These are phyloP conservation scores for Tetracentron sinense DNA, from an alignment of 164 flowering plant species.

Conservation along the genomic window DNA sequence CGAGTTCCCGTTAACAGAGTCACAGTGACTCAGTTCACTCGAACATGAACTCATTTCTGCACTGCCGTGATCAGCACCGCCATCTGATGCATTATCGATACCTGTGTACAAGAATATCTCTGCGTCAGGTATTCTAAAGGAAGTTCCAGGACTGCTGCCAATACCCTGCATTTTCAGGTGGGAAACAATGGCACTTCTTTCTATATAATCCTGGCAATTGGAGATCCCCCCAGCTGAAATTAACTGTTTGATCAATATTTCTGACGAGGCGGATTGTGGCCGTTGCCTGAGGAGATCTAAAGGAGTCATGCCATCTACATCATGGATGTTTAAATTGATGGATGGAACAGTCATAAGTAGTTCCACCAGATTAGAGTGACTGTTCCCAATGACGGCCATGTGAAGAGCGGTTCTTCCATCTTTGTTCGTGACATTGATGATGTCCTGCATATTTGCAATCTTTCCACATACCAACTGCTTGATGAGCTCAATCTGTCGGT, in stretches of 20 bases:
- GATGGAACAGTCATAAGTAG: slow-evolving; percentile 58
- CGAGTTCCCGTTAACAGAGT: slow-evolving; percentile 17
- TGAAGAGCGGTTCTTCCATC: slow-evolving; percentile 89
- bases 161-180: slow-evolving; percentile 57
- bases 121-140: slow-evolving; percentile 75
- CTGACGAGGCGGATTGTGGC: slow-evolving; percentile 66
- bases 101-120: slow-evolving; percentile 67
- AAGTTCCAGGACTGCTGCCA: slow-evolving; percentile 82
- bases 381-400: slow-evolving; percentile 66
- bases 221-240: slow-evolving; percentile 80
- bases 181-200: slow-evolving; percentile 47
- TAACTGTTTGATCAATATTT: slow-evolving; percentile 62
- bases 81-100: slow-evolving; percentile 40
- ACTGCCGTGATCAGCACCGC: slow-evolving; percentile 28
- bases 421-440: slow-evolving; percentile 63
- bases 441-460: slow-evolving; percentile 35
- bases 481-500: slow-evolving; percentile 71
- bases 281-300: slow-evolving; percentile 68
- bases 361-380: slow-evolving; percentile 64
- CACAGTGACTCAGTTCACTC: slow-evolving; percentile 39
- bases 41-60: slow-evolving; percentile 39
- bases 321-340: slow-evolving; percentile 58
- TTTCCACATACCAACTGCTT: slow-evolving; percentile 46
- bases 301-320: slow-evolving; percentile 65
- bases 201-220: slow-evolving; percentile 29